Percentiles rank a stretch among this genome's conserved stretches.
Conservation (phyloP, 768 basidiomycete genomes). For the Tylopilus subfusipes region DNA sequence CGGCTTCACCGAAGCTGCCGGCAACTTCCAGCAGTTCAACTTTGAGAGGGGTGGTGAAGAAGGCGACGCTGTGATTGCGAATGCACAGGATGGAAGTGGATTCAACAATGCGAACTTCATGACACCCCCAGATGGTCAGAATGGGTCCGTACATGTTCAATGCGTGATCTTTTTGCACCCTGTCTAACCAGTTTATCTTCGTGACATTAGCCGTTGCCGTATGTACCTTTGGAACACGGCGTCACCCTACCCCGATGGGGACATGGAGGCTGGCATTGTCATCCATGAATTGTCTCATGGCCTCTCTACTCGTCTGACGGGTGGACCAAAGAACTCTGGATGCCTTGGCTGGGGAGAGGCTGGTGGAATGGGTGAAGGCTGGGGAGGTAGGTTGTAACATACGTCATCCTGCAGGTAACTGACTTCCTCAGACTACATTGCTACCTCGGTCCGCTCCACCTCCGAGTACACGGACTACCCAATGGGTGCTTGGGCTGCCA, state of each 20-base stretch:
- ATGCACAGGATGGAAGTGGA: constrained; percentile 93
- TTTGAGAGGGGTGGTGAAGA: constrained; percentile 86
- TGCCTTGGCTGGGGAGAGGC: constrained; percentile 95
- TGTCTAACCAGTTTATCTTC: not conserved
- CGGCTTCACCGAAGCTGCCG: constrained; percentile 87
- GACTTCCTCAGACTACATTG: constrained; percentile 61
- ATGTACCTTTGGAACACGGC: constrained; percentile 97
- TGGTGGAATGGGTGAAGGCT: constrained; percentile 98
- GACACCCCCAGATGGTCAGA: constrained; percentile 81
- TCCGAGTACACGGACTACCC: constrained; percentile 69
- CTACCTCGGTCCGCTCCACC: constrained; percentile 80
- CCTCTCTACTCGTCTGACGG: constrained; percentile 89
- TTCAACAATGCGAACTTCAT: constrained; percentile 93
- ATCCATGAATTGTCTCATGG: constrained; percentile 91
- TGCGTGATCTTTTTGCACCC: not conserved
- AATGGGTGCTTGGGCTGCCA: constrained; percentile 97
- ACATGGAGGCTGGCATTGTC: constrained; percentile 95
- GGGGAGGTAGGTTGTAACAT: constrained; percentile 58
- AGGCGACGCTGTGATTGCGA: constrained; percentile 87
- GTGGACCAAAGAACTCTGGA: constrained; percentile 88
- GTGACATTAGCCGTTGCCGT: constrained; percentile 58
- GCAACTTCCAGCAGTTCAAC: constrained; percentile 99
- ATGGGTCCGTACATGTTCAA: constrained; percentile 43
- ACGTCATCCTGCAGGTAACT: not conserved
- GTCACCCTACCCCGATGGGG: constrained; percentile 88